These are phyloP conservation scores for Ephemerocybe angulata DNA, from an alignment of 768 basidiomycete genomes.

Conservation along the genomic window DNA sequence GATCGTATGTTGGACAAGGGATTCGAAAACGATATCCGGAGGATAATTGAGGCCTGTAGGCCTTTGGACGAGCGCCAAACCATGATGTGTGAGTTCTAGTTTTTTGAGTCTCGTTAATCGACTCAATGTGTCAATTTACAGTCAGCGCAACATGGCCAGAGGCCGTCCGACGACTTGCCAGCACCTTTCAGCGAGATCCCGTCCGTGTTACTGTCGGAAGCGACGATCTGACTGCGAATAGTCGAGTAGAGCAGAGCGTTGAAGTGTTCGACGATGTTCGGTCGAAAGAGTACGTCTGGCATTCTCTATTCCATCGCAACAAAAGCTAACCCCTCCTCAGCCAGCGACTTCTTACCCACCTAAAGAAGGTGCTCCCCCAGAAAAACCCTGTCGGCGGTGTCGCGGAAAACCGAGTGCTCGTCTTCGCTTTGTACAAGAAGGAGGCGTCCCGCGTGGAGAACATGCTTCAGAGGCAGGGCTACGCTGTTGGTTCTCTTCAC, in stretches of 20 bases:
- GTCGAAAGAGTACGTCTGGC: conserved; percentile 75
- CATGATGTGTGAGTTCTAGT: conserved; percentile 76
- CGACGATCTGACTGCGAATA: conserved; percentile 93
- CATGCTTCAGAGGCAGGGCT: conserved; percentile 69
- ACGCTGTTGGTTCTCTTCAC: conserved; percentile 78
- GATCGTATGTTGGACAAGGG: conserved; percentile 98
- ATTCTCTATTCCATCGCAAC: background rate
- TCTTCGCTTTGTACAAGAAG: conserved; percentile 97
- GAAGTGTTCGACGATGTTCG: conserved; percentile 86
- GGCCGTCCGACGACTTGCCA: conserved; percentile 82
- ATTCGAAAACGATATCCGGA: conserved; percentile 95
- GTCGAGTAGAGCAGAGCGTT: conserved; percentile 87
- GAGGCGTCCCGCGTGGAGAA: conserved; percentile 89
- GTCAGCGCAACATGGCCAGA: conserved; percentile 99
- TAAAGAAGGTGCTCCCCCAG: conserved; percentile 55
- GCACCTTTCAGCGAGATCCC: conserved; percentile 81
- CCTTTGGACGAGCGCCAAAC: conserved; percentile 75
- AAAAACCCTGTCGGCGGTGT: conserved; percentile 45
- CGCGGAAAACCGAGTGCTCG: conserved; percentile 63
- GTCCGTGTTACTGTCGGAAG: conserved; percentile 92
- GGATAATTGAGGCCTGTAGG: conserved; percentile 76
- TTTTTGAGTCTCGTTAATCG: conserved; percentile 2
- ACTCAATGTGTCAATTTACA: conserved; percentile 25
- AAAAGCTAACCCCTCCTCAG: conserved; percentile 30
- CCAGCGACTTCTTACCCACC: conserved; percentile 53